phyloP scores from a whole-genome alignment of 1,284 basidiomycete genomes.

The Sporisorium scitamineum region DNA sequence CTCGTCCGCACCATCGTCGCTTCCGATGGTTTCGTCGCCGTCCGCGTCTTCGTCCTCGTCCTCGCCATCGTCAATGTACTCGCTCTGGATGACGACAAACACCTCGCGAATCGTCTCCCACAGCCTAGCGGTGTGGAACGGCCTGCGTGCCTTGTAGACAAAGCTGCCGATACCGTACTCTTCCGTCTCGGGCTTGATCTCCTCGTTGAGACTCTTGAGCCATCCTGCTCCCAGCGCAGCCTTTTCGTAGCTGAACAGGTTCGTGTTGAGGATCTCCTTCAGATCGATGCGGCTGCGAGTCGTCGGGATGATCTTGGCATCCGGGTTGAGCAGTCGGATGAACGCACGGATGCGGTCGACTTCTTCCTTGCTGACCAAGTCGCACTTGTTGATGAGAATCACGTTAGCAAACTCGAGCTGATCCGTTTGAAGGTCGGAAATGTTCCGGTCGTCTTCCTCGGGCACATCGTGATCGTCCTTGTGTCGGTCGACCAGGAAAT shows the following conservation, averaged over 20 bases:
- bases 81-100: slow-evolving; percentile 70
- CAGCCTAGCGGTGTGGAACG: slow-evolving; percentile 71
- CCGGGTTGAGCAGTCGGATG: slow-evolving; percentile 71
- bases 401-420: slow-evolving; percentile 72
- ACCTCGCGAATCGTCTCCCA: slow-evolving; percentile 71
- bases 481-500: slow-evolving; percentile 71
- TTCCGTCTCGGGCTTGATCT: slow-evolving; percentile 71
- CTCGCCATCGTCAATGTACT: slow-evolving; percentile 68
- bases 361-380: slow-evolving; percentile 66
- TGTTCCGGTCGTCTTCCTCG: slow-evolving; percentile 72
- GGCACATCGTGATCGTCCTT: slow-evolving; percentile 55
- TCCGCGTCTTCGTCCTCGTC: slow-evolving; percentile 40
- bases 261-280: slow-evolving; percentile 69
- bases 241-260: slow-evolving; percentile 70
- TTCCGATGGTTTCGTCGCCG: slow-evolving; percentile 17
- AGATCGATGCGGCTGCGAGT: slow-evolving; percentile 69
- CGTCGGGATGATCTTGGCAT: slow-evolving; percentile 69
- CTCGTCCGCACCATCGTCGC: slow-evolving; percentile 15
- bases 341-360: slow-evolving; percentile 68
- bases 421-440: slow-evolving; percentile 71
- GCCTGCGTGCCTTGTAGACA: slow-evolving; percentile 65
- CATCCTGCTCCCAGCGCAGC: slow-evolving; percentile 71
- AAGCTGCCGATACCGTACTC: slow-evolving; percentile 65
- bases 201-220: slow-evolving; percentile 71
- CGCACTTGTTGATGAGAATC: slow-evolving; percentile 71